Conservation (phyloP, 2,329 filamentous ascomycete species). For the Colletotrichum brevisporum region DNA sequence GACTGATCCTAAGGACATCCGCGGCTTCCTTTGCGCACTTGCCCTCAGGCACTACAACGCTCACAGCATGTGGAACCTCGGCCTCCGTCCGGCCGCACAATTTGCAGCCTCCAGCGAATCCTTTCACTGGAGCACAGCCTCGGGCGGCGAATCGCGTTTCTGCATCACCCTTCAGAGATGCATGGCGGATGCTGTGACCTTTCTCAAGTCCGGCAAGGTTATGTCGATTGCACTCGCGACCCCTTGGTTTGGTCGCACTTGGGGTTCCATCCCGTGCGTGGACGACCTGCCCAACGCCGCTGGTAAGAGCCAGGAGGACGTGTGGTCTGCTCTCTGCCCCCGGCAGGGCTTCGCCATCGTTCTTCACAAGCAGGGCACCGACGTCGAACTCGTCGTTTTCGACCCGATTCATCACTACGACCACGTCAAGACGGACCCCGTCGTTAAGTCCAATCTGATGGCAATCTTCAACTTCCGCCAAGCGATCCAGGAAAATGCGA, state of each 20-base stretch:
- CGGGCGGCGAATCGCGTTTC: fast-evolving
- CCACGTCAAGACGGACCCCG: neutral
- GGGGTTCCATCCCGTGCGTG: neutral
- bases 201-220: neutral
- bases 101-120: no score
- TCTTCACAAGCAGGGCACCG: neutral
- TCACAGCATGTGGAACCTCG: no score
- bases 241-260: conserved; percentile 11
- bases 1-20: no score
- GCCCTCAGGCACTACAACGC: no score
- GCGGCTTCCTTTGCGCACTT: no score
- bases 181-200: neutral
- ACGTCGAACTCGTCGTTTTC: neutral
- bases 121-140: neutral
- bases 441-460: neutral
- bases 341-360: neutral
- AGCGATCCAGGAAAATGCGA: neutral
- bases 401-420: neutral
- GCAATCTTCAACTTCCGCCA: conserved; percentile 1
- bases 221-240: neutral
- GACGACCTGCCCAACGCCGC: neutral
- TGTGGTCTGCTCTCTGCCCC: neutral
- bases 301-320: neutral
- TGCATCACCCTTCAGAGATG: neutral
- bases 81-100: no score